Evolutionary conservation across 768 basidiomycete genomes (phyloP).

Genomic region (Podaxis sp.): DNA sequence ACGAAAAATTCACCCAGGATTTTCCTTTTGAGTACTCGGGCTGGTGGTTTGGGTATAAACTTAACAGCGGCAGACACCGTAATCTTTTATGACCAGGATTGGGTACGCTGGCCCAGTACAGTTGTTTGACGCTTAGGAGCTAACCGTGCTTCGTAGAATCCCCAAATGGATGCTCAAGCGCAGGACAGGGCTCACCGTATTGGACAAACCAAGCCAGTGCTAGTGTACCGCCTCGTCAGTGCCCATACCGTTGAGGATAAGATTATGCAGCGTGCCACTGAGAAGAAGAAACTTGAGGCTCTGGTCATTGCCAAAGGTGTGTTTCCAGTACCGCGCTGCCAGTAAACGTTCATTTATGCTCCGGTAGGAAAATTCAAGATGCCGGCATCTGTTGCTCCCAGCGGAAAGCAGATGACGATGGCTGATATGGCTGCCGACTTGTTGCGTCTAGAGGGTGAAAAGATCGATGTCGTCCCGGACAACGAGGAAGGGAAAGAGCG

Average conservation of each 20-base stretch:
- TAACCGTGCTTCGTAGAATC: conserved; percentile 50
- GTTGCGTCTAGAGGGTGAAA: conserved; percentile 79
- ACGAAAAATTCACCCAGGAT: conserved; percentile 58
- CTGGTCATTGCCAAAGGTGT: conserved; percentile 91
- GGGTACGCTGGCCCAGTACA: conserved; percentile 45
- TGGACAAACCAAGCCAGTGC: conserved; percentile 86
- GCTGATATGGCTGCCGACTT: conserved; percentile 79
- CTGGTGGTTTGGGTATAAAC: conserved; percentile 79
- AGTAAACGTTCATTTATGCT: not conserved
- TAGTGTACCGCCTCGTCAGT: conserved; percentile 84
- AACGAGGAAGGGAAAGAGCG: conserved; percentile 64
- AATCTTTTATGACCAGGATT: conserved; percentile 91
- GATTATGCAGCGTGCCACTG: conserved; percentile 83
- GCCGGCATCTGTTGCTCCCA: conserved; percentile 49
- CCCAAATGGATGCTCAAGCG: conserved; percentile 96
- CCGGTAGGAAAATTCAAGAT: conserved; percentile 76
- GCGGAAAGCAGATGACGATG: conserved; percentile 57
- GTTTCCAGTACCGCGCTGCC: conserved; percentile 2
- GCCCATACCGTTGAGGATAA: conserved; percentile 89
- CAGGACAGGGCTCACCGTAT: conserved; percentile 96
- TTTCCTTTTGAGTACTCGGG: conserved; percentile 77
- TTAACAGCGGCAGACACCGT: conserved; percentile 84
- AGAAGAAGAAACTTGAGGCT: conserved; percentile 89
- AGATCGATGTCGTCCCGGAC: conserved; percentile 80
- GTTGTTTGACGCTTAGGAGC: not conserved